phyloP scores from a whole-genome alignment of 306 rosid species.

The Echinosophora koreensis region DNA sequence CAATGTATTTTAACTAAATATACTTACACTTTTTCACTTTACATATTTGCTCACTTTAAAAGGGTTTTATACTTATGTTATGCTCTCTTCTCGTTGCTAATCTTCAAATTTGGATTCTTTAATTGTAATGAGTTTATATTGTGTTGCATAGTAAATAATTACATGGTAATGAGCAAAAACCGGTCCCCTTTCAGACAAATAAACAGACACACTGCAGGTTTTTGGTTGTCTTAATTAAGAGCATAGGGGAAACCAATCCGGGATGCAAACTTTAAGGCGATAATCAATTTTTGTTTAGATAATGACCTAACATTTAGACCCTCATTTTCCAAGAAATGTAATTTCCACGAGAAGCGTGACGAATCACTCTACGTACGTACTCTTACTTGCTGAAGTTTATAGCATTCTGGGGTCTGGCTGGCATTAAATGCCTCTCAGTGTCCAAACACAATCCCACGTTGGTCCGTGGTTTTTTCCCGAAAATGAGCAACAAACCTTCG shows the following conservation, averaged over 20 bases:
- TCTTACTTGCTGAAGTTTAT: conserved; percentile 37
- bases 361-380: conserved; percentile 3
- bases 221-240: conserved; percentile 48
- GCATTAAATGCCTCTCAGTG: conserved; percentile 47
- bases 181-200: conserved; percentile 43
- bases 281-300: conserved; percentile 35
- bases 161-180: too few relatives aligned
- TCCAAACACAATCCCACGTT: neutral
- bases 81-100: too few relatives aligned
- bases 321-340: conserved; percentile 60
- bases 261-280: conserved; percentile 52
- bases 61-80: too few relatives aligned
- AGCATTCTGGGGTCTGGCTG: conserved; percentile 8
- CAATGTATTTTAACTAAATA: too few relatives aligned
- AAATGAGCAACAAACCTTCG: too few relatives aligned
- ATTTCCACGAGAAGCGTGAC: conserved; percentile 45
- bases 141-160: too few relatives aligned
- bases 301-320: conserved; percentile 54
- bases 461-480: too few relatives aligned
- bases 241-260: conserved; percentile 48
- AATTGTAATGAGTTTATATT: too few relatives aligned
- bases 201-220: conserved; percentile 70
- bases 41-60: too few relatives aligned
- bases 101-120: too few relatives aligned
- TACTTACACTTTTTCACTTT: too few relatives aligned